phyloP scores from a whole-genome alignment of 345 rosid species.

The rapeseed (Brassica napus) region Da-Ae NC_063439.1:13829001-13829500 shows the following conservation, averaged over 20 bases:
- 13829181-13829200: slow-evolving; percentile 69
- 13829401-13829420: slow-evolving; percentile 81
- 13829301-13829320: slow-evolving; percentile 29
- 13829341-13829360: slow-evolving; percentile 76
- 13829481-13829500: slow-evolving; percentile 84
- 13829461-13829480: slow-evolving; percentile 87
- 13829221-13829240: slow-evolving; percentile 71
- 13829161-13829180: slow-evolving; percentile 56
- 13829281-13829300: background rate
- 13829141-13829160: slow-evolving; percentile 58
- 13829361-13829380: slow-evolving; percentile 87
- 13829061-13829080: background rate
- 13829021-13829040: slow-evolving; percentile 93
- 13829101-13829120: background rate
- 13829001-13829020: slow-evolving; percentile 70
- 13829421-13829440: slow-evolving; percentile 78
- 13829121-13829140: slow-evolving; percentile 72
- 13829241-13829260: background rate
- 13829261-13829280: background rate
- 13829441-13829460: slow-evolving; percentile 92
- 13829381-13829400: slow-evolving; percentile 93
- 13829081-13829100: background rate
- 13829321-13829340: slow-evolving; percentile 77
- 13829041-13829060: slow-evolving; percentile 58
- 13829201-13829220: slow-evolving; percentile 84